Conservation (phyloP, 768 basidiomycete genomes). For the Crassisporium funariophilum region DNA sequence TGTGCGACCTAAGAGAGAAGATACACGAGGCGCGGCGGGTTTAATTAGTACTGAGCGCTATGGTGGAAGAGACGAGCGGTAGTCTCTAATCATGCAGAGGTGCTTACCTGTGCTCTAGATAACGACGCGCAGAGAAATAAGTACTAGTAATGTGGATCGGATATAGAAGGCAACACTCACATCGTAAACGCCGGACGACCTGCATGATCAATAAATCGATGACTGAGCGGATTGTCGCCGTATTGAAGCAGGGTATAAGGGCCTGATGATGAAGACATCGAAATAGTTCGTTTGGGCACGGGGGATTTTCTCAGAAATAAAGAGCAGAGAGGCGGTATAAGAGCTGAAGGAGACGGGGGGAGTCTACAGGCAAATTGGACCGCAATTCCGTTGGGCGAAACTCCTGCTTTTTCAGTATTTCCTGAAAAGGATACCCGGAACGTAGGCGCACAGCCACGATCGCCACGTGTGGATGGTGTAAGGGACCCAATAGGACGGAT, state of each 20-base stretch:
- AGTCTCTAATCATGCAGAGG: too few species aligned
- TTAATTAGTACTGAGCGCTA: neutral
- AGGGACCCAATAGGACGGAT: neutral
- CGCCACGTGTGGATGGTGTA: neutral
- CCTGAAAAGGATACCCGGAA: constrained; percentile 19
- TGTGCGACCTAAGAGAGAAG: constrained; percentile 50
- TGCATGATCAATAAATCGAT: constrained; percentile 64
- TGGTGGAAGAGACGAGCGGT: too few species aligned
- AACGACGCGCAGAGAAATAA: neutral
- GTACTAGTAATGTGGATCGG: neutral
- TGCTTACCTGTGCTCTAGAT: constrained; percentile 15
- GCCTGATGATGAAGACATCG: constrained; percentile 19
- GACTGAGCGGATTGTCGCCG: constrained; percentile 62
- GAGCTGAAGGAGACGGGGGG: constrained; percentile 21
- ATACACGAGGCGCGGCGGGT: constrained; percentile 12
- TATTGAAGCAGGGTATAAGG: constrained; percentile 61
- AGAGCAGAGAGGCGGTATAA: constrained; percentile 19
- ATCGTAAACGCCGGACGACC: constrained; percentile 66
- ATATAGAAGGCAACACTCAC: constrained; percentile 41
- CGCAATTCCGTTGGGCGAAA: constrained; percentile 11
- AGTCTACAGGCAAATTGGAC: constrained; percentile 2
- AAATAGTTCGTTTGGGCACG: constrained; percentile 16
- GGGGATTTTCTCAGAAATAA: constrained; percentile 11
- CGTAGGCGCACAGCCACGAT: constrained; percentile 1
- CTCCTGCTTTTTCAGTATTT: constrained; percentile 12